These are phyloP conservation scores for Tolypocladium tropicale DNA, from an alignment of 2,329 filamentous ascomycete species.

Conservation along the genomic window DNA sequence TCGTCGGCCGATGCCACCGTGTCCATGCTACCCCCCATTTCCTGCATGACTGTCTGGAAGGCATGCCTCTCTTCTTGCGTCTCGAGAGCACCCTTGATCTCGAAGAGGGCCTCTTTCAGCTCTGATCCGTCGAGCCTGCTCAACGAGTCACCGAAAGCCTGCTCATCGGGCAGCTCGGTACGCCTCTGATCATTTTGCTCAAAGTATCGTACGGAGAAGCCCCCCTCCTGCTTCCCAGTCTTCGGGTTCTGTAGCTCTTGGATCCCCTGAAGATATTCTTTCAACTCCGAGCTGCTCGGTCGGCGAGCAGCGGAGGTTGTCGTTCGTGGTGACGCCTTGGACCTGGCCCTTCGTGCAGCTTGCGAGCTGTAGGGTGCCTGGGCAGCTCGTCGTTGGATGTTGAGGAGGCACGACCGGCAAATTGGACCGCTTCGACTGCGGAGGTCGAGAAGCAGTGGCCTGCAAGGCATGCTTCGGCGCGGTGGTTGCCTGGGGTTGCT, in stretches of 20 bases:
- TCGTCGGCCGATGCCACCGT: conserved; percentile 21
- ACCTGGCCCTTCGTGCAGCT: conserved; percentile 10
- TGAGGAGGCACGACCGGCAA: conserved; percentile 26
- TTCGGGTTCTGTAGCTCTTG: conserved; percentile 12
- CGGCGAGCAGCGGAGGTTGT: conserved; percentile 11
- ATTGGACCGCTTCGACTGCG: conserved; percentile 22
- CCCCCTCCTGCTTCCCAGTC: conserved; percentile 7
- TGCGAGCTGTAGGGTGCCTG: conserved; percentile 22
- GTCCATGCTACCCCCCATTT: conserved; percentile 20
- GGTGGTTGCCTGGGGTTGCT: neutral
- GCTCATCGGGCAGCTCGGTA: conserved; percentile 25
- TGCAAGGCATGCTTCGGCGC: conserved; percentile 21
- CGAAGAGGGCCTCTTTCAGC: conserved; percentile 23
- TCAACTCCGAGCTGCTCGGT: conserved; percentile 15
- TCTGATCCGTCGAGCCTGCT: conserved; percentile 23
- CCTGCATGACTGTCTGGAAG: conserved; percentile 23
- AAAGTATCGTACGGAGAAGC: conserved; percentile 33
- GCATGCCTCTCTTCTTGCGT: conserved; percentile 21
- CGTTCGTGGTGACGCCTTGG: conserved; percentile 6
- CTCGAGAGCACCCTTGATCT: conserved; percentile 26
- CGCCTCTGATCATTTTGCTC: conserved; percentile 31
- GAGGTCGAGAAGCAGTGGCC: conserved; percentile 24
- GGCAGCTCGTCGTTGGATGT: conserved; percentile 16
- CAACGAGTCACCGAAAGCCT: conserved; percentile 30
- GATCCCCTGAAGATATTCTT: conserved; percentile 17